Conservation (phyloP, 371 early-diverging fungal genomes). For the Capillidium heterosporum region DNA sequence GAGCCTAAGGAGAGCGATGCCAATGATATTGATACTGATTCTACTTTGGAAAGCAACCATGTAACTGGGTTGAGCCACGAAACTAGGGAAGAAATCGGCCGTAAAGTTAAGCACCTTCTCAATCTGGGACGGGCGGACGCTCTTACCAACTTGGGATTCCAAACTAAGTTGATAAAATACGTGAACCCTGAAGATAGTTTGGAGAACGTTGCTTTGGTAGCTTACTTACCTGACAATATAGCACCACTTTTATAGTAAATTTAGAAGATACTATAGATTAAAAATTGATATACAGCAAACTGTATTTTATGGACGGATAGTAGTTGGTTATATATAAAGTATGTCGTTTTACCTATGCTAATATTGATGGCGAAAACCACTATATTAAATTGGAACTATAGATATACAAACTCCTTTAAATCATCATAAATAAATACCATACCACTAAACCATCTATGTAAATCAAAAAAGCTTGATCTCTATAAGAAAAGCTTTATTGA, state of each 20-base stretch:
- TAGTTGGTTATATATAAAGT: too few species aligned
- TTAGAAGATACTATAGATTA: too few species aligned
- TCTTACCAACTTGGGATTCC: constrained; percentile 25
- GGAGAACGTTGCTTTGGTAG: constrained; percentile 56
- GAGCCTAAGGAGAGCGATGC: not conserved
- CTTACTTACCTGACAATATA: constrained; percentile 8
- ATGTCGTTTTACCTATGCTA: too few species aligned
- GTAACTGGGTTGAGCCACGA: constrained; percentile 34
- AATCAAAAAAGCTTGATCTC: too few species aligned
- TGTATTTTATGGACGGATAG: too few species aligned
- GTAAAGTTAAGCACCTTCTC: constrained; percentile 51
- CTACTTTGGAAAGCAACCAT: constrained; percentile 17
- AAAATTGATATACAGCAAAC: too few species aligned
- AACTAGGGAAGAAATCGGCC: constrained; percentile 44
- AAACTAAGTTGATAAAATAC: constrained; percentile 43
- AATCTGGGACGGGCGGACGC: constrained; percentile 42
- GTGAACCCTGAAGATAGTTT: constrained; percentile 35
- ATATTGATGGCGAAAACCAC: too few species aligned
- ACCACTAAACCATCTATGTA: not conserved
- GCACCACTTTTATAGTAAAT: too few species aligned
- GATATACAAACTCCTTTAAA: not conserved
- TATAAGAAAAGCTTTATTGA: too few species aligned
- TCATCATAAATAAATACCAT: not conserved
- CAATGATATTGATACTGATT: not conserved
- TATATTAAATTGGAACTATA: not conserved